These are phyloP conservation scores for Sordariomycetes sp. DNA, from an alignment of 2,329 filamentous ascomycete genomes.

Conservation along the genomic window DNA sequence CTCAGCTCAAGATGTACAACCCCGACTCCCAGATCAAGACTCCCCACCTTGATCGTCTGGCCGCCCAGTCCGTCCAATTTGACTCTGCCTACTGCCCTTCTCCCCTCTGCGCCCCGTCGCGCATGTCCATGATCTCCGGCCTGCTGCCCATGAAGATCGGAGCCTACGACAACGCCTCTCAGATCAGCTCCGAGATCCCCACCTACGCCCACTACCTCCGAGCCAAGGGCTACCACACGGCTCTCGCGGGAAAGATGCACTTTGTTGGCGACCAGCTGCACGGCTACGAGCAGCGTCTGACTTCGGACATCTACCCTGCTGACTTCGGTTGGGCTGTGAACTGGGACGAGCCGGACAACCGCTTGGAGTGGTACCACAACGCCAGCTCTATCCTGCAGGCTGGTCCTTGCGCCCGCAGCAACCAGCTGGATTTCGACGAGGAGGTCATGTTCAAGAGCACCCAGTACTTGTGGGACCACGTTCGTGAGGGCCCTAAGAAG, in stretches of 20 bases:
- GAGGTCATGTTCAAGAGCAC: slow-evolving; percentile 89
- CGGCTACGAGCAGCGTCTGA: slow-evolving; percentile 85
- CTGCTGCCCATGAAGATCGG: slow-evolving; percentile 87
- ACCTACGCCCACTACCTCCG: slow-evolving; percentile 92
- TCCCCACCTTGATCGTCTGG: slow-evolving; percentile 77
- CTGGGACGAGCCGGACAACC: slow-evolving; percentile 81
- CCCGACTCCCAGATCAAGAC: slow-evolving; percentile 83
- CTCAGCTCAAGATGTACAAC: slow-evolving; percentile 88
- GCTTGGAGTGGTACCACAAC: slow-evolving; percentile 94
- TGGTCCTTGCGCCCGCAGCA: slow-evolving; percentile 79
- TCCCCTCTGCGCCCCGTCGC: slow-evolving; percentile 82
- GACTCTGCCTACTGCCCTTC: slow-evolving; percentile 92
- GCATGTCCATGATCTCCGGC: slow-evolving; percentile 91
- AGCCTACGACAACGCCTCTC: slow-evolving; percentile 84
- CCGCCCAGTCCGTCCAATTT: slow-evolving; percentile 76
- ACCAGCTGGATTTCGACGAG: slow-evolving; percentile 93
- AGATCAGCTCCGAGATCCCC: slow-evolving; percentile 73
- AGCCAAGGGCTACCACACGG: slow-evolving; percentile 78
- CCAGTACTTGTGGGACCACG: slow-evolving; percentile 85
- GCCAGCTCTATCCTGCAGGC: slow-evolving; percentile 89
- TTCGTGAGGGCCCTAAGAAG: slow-evolving; percentile 63
- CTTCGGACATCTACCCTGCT: slow-evolving; percentile 91
- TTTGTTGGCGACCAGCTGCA: slow-evolving; percentile 93
- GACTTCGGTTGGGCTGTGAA: slow-evolving; percentile 94
- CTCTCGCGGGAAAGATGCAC: slow-evolving; percentile 93